Percentiles rank a stretch among this genome's conserved stretches.
Evolutionary conservation across 352 stramenopile species (phyloP).

Genomic region (Globisporangium echinulatum): DNA sequence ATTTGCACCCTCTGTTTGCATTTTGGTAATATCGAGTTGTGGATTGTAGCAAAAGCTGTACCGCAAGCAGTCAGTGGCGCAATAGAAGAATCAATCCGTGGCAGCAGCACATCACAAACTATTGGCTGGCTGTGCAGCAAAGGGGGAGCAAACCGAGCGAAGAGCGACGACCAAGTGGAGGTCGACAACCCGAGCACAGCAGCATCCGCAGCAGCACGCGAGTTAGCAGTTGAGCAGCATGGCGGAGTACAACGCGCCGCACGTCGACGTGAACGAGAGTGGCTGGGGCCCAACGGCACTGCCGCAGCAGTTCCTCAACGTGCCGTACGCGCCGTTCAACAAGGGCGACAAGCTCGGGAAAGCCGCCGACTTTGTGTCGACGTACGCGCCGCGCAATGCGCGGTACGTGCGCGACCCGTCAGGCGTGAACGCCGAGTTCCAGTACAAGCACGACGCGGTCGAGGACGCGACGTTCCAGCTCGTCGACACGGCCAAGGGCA

Average conservation of each 20-base stretch:
- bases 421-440: constrained; percentile 90
- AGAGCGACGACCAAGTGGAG: not conserved
- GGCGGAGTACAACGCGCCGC: constrained; percentile 67
- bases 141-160: too few relatives aligned
- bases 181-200: not conserved
- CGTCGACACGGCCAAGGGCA: constrained; percentile 91
- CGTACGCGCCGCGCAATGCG: constrained; percentile 49
- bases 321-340: constrained; percentile 95
- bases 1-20: too few relatives aligned
- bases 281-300: constrained; percentile 84
- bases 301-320: constrained; percentile 87
- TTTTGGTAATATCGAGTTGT: too few relatives aligned
- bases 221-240: constrained; percentile 19
- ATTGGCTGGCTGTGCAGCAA: too few relatives aligned
- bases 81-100: too few relatives aligned
- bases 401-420: constrained; percentile 66
- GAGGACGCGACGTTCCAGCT: constrained; percentile 92
- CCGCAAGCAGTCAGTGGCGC: too few relatives aligned
- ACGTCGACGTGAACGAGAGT: constrained; percentile 75
- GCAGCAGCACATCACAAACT: too few relatives aligned
- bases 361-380: constrained; percentile 90
- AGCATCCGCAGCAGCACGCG: not conserved
- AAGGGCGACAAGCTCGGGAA: constrained; percentile 93
- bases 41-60: too few relatives aligned
- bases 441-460: constrained; percentile 91